Evolutionary conservation across 2,329 filamentous ascomycete species (phyloP).

Genomic region (Setomelanomma holmii): DNA sequence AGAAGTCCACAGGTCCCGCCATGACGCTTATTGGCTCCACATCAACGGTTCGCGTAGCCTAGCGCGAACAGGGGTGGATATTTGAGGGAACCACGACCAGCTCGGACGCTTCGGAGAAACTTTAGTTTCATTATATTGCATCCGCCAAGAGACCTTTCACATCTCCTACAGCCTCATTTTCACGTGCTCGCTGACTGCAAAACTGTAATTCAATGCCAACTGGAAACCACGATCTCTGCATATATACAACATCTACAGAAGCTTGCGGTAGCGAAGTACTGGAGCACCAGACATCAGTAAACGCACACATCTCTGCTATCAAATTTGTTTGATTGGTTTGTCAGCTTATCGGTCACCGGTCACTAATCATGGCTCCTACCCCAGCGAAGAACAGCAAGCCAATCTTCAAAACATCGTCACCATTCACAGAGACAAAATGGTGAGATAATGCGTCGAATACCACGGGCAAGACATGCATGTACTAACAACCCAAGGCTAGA

Average conservation of each 20-base stretch:
- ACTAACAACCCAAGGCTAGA: constrained; percentile 61
- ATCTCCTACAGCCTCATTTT: too few species aligned
- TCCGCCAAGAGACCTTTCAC: too few species aligned
- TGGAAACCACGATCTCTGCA: too few species aligned
- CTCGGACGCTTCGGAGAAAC: not conserved
- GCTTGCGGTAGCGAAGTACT: too few species aligned
- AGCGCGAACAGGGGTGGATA: not conserved
- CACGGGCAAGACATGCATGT: not conserved
- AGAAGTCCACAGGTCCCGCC: constrained; percentile 6
- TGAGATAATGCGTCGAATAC: constrained; percentile 38
- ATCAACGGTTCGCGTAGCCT: constrained; percentile 4
- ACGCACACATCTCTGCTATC: not conserved
- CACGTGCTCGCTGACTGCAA: too few species aligned
- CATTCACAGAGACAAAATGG: constrained; percentile 69
- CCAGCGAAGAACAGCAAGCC: constrained; percentile 54
- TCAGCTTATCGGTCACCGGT: not conserved
- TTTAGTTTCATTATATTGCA: too few species aligned
- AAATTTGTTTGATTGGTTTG: not conserved
- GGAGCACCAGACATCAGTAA: not conserved
- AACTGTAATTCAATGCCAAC: too few species aligned
- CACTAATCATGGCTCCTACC: constrained; percentile 28
- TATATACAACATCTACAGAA: too few species aligned
- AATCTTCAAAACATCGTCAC: constrained; percentile 70
- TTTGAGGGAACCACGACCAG: not conserved
- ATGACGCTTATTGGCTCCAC: constrained; percentile 10